Evolutionary conservation across 2,329 filamentous ascomycete species (phyloP).

Genomic region (Ceratocystis lukuohia): DNA sequence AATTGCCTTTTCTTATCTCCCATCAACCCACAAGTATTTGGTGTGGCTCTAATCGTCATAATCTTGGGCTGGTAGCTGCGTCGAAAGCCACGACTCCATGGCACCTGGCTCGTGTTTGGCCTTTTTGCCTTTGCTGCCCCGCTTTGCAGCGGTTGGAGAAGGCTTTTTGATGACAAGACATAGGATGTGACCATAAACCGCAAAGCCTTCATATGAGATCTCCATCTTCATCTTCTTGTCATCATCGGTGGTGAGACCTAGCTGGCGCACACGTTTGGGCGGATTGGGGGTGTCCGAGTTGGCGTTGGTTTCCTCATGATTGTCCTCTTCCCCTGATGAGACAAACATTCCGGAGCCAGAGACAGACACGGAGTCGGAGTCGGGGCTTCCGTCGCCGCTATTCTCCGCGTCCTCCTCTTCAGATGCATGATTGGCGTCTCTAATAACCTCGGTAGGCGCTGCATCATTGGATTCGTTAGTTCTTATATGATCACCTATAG

Average conservation of each 20-base stretch:
- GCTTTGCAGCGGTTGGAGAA: slow-evolving; percentile 31
- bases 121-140: slow-evolving; percentile 25
- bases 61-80: slow-evolving; percentile 42
- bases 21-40: neutral
- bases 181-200: slow-evolving; percentile 83
- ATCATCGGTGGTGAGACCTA: slow-evolving; percentile 39
- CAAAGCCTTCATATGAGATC: slow-evolving; percentile 87
- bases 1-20: neutral
- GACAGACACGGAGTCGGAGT: neutral
- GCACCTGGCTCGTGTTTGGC: slow-evolving; percentile 45
- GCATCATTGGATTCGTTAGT: neutral
- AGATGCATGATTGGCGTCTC: neutral
- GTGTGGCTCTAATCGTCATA: slow-evolving; percentile 10
- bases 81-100: slow-evolving; percentile 84
- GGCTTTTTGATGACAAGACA: slow-evolving; percentile 78
- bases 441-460: neutral
- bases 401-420: neutral
- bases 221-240: slow-evolving; percentile 85
- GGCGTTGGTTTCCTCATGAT: slow-evolving; percentile 22
- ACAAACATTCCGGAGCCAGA: slow-evolving; percentile 12
- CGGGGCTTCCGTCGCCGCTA: neutral
- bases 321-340: slow-evolving; percentile 7
- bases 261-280: slow-evolving; percentile 34
- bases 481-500: neutral
- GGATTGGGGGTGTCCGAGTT: slow-evolving; percentile 24